Base-by-base conservation (phyloP, 78 protist species). In the Thecamonas trahens region DNA sequence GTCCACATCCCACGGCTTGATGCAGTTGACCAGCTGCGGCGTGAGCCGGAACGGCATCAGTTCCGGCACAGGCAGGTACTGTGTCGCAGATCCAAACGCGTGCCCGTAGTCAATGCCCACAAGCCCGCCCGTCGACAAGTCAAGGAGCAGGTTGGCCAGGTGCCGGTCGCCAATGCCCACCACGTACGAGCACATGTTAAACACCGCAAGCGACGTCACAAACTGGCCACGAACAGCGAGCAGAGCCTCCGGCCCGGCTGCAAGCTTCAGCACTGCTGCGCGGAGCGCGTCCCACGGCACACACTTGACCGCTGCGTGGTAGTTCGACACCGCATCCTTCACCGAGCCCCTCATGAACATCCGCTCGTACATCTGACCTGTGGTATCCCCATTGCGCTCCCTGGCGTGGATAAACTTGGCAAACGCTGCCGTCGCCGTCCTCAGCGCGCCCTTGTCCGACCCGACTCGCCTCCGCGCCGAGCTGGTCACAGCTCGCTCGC, bases 91-190 rank as follows among this genome's bases (percentile, higher is more conserved):
- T 38, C 97, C 98, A 61, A 95, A 94, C 14, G 97, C 93, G 64
- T 87, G 94, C 32, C 98, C 98, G 72, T 94, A 95, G 61, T 95
- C 98, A n/a, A 95, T 95, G 37, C 90, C 92, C 15, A 95, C 70
- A 20, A 94, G 29, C 14, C 50, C 15, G 15, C 93, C 96, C n/a
- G 34, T 65, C 20, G 22, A 26, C 3, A 8, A 31, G 66, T 81
- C 79, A 32, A 92, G 26, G 67, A 92, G 76, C 34, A 74, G 62
- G 80, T 92, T 92, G 58, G 83, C 86, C n/a, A 92, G 24, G 72
- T 94, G 98, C 29, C 96, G 78, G 74, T 92, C 97, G 22, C 98
- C 98, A 50, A 95, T 84, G 61, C 98, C 89, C 32, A 80, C 53
- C 11, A 93, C 40, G 66, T 90, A 91, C 26, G 72, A 60, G 18